phyloP scores from a whole-genome alignment of 306 rosid genomes.

The Sicyos baderoa region DNA sequence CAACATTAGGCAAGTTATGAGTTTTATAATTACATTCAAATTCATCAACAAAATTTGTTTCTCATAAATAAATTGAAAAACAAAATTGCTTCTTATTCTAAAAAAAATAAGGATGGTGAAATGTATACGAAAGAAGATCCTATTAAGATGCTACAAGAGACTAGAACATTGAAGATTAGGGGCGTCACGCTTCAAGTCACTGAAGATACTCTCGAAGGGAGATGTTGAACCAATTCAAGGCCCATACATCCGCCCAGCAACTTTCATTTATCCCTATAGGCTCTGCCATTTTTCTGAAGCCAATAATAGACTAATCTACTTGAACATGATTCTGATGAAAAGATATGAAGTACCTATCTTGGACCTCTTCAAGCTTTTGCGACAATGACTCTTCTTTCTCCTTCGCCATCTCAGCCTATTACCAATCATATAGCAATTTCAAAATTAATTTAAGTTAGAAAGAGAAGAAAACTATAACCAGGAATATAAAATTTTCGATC shows the following conservation, averaged over 20 bases:
- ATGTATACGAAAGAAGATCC: no score
- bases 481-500: slow-evolving; percentile 17
- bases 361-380: slow-evolving; percentile 40
- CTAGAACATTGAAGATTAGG: not conserved
- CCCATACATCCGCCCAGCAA: not conserved
- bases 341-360: slow-evolving; percentile 47
- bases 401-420: slow-evolving; percentile 88
- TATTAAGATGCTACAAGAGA: not conserved
- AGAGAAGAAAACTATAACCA: slow-evolving; percentile 5
- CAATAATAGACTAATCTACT: not conserved
- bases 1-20: slow-evolving; percentile 24
- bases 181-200: not conserved
- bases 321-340: not conserved
- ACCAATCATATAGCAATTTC: slow-evolving; percentile 24
- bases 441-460: slow-evolving; percentile 23
- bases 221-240: not conserved
- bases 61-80: no score
- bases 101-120: no score
- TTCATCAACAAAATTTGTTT: no score
- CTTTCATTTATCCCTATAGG: not conserved
- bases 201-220: not conserved
- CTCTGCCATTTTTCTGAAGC: not conserved
- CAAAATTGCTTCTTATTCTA: no score
- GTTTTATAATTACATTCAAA: no score
- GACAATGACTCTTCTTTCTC: slow-evolving; percentile 71